phyloP scores from a whole-genome alignment of 805 yeast genomes.

The Candida peoriensis region DNA sequence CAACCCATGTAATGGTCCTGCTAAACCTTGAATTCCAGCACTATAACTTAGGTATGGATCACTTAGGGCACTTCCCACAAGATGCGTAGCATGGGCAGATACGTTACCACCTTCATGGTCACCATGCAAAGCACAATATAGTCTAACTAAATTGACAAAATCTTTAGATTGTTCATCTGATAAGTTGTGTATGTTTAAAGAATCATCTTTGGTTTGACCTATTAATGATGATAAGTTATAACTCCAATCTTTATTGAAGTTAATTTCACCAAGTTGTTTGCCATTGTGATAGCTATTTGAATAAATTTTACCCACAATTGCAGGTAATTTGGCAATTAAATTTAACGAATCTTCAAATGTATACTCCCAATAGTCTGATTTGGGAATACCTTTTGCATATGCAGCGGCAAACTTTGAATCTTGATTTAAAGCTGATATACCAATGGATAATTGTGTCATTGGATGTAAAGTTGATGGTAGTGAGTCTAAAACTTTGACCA shows the following conservation, averaged over 20 bases:
- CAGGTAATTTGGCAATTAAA: constrained; percentile 69
- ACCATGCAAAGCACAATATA: constrained; percentile 70
- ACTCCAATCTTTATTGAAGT: constrained; percentile 60
- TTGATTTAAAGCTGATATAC: constrained; percentile 66
- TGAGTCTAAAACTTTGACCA: constrained; percentile 52
- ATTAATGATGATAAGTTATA: constrained; percentile 62
- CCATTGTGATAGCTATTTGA: constrained; percentile 56
- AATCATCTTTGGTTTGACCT: constrained; percentile 45
- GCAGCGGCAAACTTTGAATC: constrained; percentile 69
- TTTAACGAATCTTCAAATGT: constrained; percentile 67
- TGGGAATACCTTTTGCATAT: constrained; percentile 64
- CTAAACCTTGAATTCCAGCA: constrained; percentile 78
- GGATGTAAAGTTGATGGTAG: constrained; percentile 70
- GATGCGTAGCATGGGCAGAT: constrained; percentile 75
- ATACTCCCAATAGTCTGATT: constrained; percentile 70
- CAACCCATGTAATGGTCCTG: constrained; percentile 83
- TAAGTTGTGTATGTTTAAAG: constrained; percentile 27
- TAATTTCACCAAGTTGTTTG: constrained; percentile 45
- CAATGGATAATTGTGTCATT: constrained; percentile 79
- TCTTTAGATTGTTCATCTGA: constrained; percentile 39
- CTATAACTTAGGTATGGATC: constrained; percentile 72
- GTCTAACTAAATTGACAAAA: constrained; percentile 66
- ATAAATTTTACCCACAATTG: constrained; percentile 70
- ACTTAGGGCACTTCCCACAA: constrained; percentile 77
- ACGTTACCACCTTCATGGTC: constrained; percentile 87